Evolutionary conservation across 768 basidiomycete species (phyloP).

Genomic region (Rossbeevera mucosa): DNA sequence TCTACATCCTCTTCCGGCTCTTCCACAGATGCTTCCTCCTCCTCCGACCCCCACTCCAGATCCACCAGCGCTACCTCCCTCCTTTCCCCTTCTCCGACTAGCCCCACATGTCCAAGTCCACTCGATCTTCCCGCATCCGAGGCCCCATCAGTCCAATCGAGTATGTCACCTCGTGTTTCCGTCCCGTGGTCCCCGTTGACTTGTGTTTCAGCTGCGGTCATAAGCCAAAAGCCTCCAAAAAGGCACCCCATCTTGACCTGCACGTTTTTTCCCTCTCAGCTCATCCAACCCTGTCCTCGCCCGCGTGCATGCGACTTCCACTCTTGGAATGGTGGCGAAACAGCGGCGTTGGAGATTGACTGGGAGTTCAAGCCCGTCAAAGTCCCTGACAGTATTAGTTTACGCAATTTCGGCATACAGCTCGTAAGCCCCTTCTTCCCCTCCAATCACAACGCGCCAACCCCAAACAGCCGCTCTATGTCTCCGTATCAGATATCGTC

Average conservation of each 20-base stretch:
- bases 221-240: constrained; percentile 9
- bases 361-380: constrained; percentile 68
- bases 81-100: constrained; percentile 26
- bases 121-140: constrained; percentile 5
- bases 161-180: neutral
- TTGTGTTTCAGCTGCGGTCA: constrained; percentile 8
- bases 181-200: constrained; percentile 1
- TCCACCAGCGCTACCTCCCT: constrained; percentile 28
- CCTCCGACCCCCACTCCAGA: constrained; percentile 18
- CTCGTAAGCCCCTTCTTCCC: constrained; percentile 50
- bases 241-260: constrained; percentile 43
- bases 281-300: constrained; percentile 31
- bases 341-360: constrained; percentile 23
- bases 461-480: constrained; percentile 66
- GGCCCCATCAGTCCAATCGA: neutral
- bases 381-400: constrained; percentile 77
- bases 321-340: constrained; percentile 16
- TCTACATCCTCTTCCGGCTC: constrained; percentile 26
- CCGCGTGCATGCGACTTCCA: constrained; percentile 19
- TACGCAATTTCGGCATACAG: constrained; percentile 88
- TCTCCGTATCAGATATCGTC: constrained; percentile 85
- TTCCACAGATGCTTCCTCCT: constrained; percentile 22
- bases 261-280: constrained; percentile 46
- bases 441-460: constrained; percentile 1
- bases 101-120: constrained; percentile 9